phyloP scores from a whole-genome alignment of 257 asterid species.

The Nicotiana obtusifolia region DNA sequence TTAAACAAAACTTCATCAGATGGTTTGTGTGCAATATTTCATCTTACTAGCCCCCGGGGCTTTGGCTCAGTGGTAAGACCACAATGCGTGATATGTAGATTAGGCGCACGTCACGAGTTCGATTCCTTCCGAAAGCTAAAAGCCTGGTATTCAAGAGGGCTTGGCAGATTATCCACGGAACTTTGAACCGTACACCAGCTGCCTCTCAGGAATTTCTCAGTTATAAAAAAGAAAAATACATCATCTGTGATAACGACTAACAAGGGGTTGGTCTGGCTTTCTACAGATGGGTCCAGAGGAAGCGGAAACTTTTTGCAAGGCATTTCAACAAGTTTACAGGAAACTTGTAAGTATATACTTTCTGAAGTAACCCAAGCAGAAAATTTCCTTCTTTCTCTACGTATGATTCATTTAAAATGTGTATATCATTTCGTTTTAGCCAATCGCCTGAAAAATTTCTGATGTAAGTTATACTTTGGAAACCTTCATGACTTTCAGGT shows the following conservation, averaged over 20 bases:
- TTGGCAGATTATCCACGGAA: no score
- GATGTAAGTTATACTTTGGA: background rate
- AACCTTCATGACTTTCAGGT: slow-evolving; percentile 39
- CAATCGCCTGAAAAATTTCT: background rate
- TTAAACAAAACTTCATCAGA: background rate
- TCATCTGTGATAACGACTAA: background rate
- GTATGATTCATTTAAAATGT: no score
- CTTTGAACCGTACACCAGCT: no score
- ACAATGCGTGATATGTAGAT: no score
- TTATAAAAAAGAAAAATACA: no score
- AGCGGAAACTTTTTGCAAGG: slow-evolving; percentile 65
- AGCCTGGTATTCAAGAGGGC: no score
- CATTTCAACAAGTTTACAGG: slow-evolving; percentile 61
- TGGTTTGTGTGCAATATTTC: background rate
- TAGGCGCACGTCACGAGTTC: no score
- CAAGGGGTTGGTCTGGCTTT: background rate
- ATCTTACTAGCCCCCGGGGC: no score
- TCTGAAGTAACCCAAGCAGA: background rate
- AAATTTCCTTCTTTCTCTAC: background rate
- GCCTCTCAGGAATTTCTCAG: no score
- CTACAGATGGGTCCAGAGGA: slow-evolving; percentile 62
- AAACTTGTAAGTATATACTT: slow-evolving; percentile 49
- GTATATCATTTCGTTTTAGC: background rate
- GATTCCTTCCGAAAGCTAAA: no score
- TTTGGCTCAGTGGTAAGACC: no score